Base-by-base conservation (phyloP, 441 rosid species). In the Eutrema salsugineum region DNA sequence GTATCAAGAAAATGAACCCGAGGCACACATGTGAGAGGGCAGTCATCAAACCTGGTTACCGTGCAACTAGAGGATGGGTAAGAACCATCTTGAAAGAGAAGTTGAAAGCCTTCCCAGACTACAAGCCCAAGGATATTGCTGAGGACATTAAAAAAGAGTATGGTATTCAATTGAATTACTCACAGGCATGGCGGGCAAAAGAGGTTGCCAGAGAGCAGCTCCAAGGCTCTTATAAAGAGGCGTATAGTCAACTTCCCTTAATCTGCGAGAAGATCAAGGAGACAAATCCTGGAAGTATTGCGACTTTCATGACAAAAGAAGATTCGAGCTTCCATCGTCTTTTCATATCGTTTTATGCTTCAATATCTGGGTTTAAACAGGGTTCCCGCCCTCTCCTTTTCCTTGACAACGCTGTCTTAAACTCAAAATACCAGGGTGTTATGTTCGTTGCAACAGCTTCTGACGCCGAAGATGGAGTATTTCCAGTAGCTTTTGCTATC, bases 161-260 rank as follows among this genome's bases (percentile, higher is more conserved):
- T 36, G 93, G 91, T 47, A 86, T 90, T 71, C 85, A 90, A 43
- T 61, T 88, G 75, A 86, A 86, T 58, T 90, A 88, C 78, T 85
- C 90, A 8, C 96, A 90, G 63, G 89, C 93, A 33, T 84, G 93
- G 88, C 86, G 96, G 39, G 91, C 91, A 5, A 90, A 85, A 75
- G 90, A 88, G 77, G 77, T 85, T 53, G 96, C 91, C 0, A 84
- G 87, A 80, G 90, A 88, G 84, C 93, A 90, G 81, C 91, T 90
- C 67, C 96, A 84, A 56, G 91, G 89, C 35, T 86, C 90, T 54
- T 86, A 79, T 51, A 85, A 86, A 78, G 90, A 88, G 35, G 87
- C 96, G 15, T 90, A 88, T 72, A 81, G 70, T 77, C 90, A 84
- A 49, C 72, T 90, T 60, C 96, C 96, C 1, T 80, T 69, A 35